Conservation (phyloP, 2,329 filamentous ascomycete species). For the Ilyonectria sp. region DNA sequence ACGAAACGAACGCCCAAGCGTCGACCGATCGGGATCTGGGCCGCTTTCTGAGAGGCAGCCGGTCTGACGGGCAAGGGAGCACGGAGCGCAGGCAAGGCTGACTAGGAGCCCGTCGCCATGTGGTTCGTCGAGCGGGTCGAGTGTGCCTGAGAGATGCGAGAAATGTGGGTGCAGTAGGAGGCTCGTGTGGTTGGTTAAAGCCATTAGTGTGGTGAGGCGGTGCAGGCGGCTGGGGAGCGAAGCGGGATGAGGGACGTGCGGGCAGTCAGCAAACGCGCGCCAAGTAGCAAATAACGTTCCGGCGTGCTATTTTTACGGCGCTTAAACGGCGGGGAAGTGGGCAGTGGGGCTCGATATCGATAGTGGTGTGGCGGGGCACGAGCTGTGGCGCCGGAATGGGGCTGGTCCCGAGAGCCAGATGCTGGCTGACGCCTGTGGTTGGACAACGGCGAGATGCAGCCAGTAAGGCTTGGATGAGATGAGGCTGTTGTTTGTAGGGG, state of each 20-base stretch:
- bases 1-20: constrained; percentile 15
- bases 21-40: constrained; percentile 24
- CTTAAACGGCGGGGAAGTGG: constrained; percentile 37
- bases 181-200: constrained; percentile 16
- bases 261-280: constrained; percentile 39
- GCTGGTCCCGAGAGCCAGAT: constrained; percentile 6
- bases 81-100: constrained; percentile 41
- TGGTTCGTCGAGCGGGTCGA: constrained; percentile 23
- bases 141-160: constrained; percentile 20
- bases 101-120: constrained; percentile 21
- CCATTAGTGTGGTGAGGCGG: constrained; percentile 31
- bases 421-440: constrained; percentile 3
- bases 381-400: constrained; percentile 23
- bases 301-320: constrained; percentile 47
- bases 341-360: constrained; percentile 24
- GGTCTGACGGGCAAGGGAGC: constrained; percentile 34
- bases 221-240: constrained; percentile 35
- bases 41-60: constrained; percentile 38
- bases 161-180: not conserved
- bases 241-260: constrained; percentile 14
- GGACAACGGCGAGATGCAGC: not conserved
- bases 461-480: constrained; percentile 23
- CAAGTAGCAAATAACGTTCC: constrained; percentile 36
- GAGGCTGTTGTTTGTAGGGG: not conserved
- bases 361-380: constrained; percentile 21